Conservation (phyloP, 345 rosid species). For the Moricandia moricandioides region DNA sequence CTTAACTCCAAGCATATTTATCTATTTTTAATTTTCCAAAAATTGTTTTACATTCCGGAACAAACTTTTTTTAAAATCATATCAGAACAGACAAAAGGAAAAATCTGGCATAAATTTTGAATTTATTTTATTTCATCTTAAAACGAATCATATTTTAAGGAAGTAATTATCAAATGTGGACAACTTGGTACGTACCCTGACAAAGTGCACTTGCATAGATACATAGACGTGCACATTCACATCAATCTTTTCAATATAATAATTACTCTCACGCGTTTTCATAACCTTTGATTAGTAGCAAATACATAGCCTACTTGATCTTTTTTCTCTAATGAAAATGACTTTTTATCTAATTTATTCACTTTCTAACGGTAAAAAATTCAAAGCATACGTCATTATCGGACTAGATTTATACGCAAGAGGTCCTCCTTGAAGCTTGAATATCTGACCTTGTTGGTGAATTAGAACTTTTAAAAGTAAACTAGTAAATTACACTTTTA, state of each 20-base stretch:
- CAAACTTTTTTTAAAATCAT: background rate
- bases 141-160: background rate
- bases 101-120: background rate
- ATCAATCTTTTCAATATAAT: background rate
- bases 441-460: constrained; percentile 10
- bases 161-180: background rate
- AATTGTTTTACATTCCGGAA: too few relatives aligned
- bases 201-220: constrained; percentile 24
- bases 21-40: background rate
- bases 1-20: background rate
- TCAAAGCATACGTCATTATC: constrained; percentile 20
- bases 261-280: background rate
- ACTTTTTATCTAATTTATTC: background rate
- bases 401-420: constrained; percentile 19
- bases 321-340: background rate
- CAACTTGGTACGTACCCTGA: constrained; percentile 30
- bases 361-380: background rate
- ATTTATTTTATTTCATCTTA: background rate
- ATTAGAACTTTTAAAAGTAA: constrained; percentile 2
- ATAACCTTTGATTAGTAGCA: background rate
- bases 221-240: background rate
- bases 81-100: background rate
- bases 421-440: constrained; percentile 9
- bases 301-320: background rate
- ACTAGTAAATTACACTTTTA: background rate